Conservation (phyloP, 2,329 filamentous ascomycete species). For the Verticillium klebahnii region DNA sequence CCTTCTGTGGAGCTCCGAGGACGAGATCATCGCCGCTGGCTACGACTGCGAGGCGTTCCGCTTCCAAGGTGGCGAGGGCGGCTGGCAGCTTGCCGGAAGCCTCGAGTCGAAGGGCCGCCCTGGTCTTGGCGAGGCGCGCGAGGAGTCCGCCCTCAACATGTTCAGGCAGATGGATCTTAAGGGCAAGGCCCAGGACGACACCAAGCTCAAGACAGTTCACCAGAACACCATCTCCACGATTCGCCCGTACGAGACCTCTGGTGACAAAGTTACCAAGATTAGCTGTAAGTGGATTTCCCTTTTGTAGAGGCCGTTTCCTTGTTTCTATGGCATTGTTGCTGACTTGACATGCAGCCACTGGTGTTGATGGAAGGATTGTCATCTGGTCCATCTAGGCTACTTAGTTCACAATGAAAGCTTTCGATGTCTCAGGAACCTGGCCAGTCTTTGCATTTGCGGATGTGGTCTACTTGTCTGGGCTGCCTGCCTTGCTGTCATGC, state of each 20-base stretch:
- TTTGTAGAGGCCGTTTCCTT: conserved; percentile 13
- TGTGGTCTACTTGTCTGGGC: not conserved
- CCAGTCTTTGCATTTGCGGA: not conserved
- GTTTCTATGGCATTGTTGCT: conserved; percentile 9
- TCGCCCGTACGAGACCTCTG: conserved; percentile 66
- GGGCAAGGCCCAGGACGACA: conserved; percentile 87
- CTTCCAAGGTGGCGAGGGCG: conserved; percentile 70
- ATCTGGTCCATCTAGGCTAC: conserved; percentile 62
- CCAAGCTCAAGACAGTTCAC: conserved; percentile 89
- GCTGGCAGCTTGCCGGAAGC: conserved; percentile 81
- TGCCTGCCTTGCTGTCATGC: not conserved
- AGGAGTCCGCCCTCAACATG: conserved; percentile 96
- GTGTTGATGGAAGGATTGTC: conserved; percentile 77
- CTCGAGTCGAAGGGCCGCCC: conserved; percentile 69
- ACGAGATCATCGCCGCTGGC: conserved; percentile 91
- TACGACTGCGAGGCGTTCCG: conserved; percentile 89
- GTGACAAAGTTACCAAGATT: conserved; percentile 68
- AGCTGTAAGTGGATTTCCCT: conserved; percentile 62
- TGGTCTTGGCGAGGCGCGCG: conserved; percentile 59
- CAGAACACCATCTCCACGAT: conserved; percentile 94
- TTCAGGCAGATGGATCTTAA: conserved; percentile 98
- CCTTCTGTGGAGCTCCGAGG: conserved; percentile 85
- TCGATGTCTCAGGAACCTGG: not conserved
- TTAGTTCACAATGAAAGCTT: not conserved
- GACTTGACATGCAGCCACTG: conserved; percentile 54